Evolutionary conservation across 1,284 basidiomycete species (phyloP), one percentile per base, ranked within the genome.

Genomic region (Moniliophthora roreri): DNA sequence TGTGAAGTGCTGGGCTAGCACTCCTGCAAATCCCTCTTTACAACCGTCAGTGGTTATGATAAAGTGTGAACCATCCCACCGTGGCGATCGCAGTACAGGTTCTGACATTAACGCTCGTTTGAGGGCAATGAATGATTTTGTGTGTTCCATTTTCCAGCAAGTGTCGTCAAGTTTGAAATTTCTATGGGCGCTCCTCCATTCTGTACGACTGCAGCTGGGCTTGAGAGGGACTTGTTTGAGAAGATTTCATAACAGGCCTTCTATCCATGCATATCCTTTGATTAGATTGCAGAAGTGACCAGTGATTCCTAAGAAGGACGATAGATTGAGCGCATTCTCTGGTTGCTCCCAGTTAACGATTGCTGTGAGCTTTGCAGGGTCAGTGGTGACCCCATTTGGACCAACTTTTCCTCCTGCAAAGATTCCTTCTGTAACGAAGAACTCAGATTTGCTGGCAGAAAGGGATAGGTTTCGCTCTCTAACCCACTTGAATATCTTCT

Each of bases 341-440:
- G 72, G 72, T 36, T 54, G 53, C 13, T 54, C 40, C 72, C 71
- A 75, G 9, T 69, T 56, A 1, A 75, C 52, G 10, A 54, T 61
- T 2, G 70, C 68, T 3, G 66, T 65, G 0, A 75, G 60, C 38
- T 74, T 74, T 0, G 62, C 39, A 4, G 54, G 57, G 52, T 74
- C 68, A 0, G 70, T 63, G 10, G 53, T 48, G 0, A 74, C 63
- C 0, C 73, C 72, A 5, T 60, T 48, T 0, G 60, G 57, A 7
- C 67, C 65, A 0, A 73, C 60, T 5, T 46, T 53, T 1, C 62
- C 63, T 0, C 71, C 72, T 1, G 69, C 69, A 48, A 73, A 72
- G 0, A 67, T 55, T 4, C 58, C 62, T 34, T 70, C 60, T 0
- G 62, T 61, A 58, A 68, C 61, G 60, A 73, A 74, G 1, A 71